Conservation (phyloP, 371 early-diverging fungal species). For the Parasitella parasitica region DNA sequence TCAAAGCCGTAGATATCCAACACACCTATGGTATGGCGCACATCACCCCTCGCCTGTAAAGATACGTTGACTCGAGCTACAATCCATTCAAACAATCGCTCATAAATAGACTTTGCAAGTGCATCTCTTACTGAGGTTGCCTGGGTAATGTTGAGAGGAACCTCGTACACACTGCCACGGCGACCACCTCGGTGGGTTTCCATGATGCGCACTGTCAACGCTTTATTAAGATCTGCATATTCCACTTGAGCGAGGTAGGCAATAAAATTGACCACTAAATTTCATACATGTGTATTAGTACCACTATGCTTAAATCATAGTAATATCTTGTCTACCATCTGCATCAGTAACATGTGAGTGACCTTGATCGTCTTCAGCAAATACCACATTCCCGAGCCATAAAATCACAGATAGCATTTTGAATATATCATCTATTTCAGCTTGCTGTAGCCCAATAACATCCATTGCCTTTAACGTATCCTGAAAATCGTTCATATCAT, state of each 20-base stretch:
- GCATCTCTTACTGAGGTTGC: conserved; percentile 85
- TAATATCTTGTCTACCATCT: too few species aligned
- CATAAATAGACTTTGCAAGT: conserved; percentile 81
- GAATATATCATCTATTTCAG: conserved; percentile 78
- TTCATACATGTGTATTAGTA: too few species aligned
- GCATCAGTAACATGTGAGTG: conserved; percentile 63
- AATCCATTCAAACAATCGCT: conserved; percentile 88
- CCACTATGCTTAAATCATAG: too few species aligned
- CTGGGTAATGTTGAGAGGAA: conserved; percentile 78
- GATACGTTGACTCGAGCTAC: conserved; percentile 84
- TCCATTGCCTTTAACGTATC: conserved; percentile 82
- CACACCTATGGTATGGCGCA: conserved; percentile 86
- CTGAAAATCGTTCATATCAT: conserved; percentile 73
- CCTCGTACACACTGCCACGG: conserved; percentile 78
- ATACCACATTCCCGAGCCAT: conserved; percentile 83
- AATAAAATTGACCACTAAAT: conserved; percentile 69
- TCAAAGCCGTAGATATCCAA: conserved; percentile 97
- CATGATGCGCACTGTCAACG: conserved; percentile 71
- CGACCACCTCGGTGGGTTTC: conserved; percentile 83
- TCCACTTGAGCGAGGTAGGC: conserved; percentile 77
- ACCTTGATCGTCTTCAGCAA: conserved; percentile 66
- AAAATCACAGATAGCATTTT: conserved; percentile 79
- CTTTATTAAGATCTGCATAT: conserved; percentile 60
- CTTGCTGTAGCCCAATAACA: conserved; percentile 71
- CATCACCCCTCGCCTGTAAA: conserved; percentile 61